A percentile compares a stretch with the other conserved stretches of the same genome.
These are phyloP conservation scores for Fusarium foetens DNA, from an alignment of 2,329 filamentous ascomycete genomes.

Conservation along the genomic window DNA sequence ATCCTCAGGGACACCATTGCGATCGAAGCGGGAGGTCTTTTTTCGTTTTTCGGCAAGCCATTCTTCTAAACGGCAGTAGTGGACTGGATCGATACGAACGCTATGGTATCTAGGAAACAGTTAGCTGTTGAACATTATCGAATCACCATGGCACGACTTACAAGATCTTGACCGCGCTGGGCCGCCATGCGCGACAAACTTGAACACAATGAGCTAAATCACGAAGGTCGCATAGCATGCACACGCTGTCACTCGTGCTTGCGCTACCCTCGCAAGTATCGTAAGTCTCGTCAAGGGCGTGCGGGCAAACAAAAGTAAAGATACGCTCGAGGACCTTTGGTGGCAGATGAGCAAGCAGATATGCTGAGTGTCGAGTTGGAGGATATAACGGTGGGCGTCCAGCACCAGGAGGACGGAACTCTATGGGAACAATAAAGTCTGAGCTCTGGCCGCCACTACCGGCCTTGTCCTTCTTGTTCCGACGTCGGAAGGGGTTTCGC, in stretches of 20 bases:
- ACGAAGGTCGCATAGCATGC: constrained; percentile 93
- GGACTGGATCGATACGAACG: constrained; percentile 91
- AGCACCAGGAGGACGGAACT: constrained; percentile 44
- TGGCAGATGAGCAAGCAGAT: constrained; percentile 67
- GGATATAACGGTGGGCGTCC: constrained; percentile 46
- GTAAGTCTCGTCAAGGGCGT: constrained; percentile 80
- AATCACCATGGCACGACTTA: constrained; percentile 58
- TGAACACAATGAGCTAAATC: constrained; percentile 84
- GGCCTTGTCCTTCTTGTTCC: constrained; percentile 51
- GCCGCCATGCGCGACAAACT: constrained; percentile 78
- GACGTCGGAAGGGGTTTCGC: constrained; percentile 52
- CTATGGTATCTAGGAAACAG: constrained; percentile 75
- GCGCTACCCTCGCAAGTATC: constrained; percentile 85
- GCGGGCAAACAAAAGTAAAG: constrained; percentile 85
- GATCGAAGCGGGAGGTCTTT: constrained; percentile 75
- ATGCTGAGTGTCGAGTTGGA: constrained; percentile 55
- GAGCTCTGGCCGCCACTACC: constrained; percentile 38
- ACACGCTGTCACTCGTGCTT: constrained; percentile 72
- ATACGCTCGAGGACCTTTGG: constrained; percentile 77
- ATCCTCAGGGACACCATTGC: constrained; percentile 84
- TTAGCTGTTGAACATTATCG: constrained; percentile 22
- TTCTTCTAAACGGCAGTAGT: constrained; percentile 91
- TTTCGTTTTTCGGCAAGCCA: constrained; percentile 82
- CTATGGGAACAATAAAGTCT: constrained; percentile 43
- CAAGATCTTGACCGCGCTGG: constrained; percentile 63